Base-by-base conservation (phyloP, 495 filamentous ascomycete genomes). In the Penicillium verhagenii region DNA sequence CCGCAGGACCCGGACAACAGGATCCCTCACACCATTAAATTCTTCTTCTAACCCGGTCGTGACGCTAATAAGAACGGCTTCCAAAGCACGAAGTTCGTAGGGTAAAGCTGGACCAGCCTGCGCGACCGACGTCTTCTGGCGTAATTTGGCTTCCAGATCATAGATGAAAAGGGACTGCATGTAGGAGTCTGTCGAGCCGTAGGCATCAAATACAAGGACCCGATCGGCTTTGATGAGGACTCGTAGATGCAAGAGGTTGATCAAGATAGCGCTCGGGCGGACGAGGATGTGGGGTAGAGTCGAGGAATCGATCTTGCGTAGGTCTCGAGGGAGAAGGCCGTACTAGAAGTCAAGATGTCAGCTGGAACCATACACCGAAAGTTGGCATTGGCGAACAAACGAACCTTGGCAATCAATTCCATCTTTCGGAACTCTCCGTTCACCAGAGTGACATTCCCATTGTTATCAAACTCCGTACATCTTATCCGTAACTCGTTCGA, bases 261-360 rank as follows among this genome's bases (percentile, higher is more conserved):
- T 88, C 0, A 98, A 79, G 54, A 98, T 97, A 9, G 94, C 92
- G 35, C 88, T 92, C 24, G 92, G 92, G 45, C 94, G 92, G 52
- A 98, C 87, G 49, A 97, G 86, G 46, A 98, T 97, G 59, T 96
- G 90, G 5, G 94, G 94, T n/a, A 98, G 83, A 57, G 96, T 88
- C 47, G 90, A 96, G n/a, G 91, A 96, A 66, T 97, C 94, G 61
- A 97, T 96, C 69, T 98, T 98, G 61, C 94, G 89, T 7, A 98
- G 80, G 77, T 98, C 94, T 44, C 94, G 92, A 48, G 95, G 92
- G 11, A 97, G 84, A 23, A 98, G 84, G 33, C 94, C 94, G 66
- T 97, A 97, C 92, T 97, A 55, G 61, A 47, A 19, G 23, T 20
- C 11, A 3, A 14, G 21, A 46, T 40, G 37, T 52, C 6, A 52